Evolutionary conservation across 345 rosid genomes (phyloP).

Genomic region (Lepidium sativum): DNA sequence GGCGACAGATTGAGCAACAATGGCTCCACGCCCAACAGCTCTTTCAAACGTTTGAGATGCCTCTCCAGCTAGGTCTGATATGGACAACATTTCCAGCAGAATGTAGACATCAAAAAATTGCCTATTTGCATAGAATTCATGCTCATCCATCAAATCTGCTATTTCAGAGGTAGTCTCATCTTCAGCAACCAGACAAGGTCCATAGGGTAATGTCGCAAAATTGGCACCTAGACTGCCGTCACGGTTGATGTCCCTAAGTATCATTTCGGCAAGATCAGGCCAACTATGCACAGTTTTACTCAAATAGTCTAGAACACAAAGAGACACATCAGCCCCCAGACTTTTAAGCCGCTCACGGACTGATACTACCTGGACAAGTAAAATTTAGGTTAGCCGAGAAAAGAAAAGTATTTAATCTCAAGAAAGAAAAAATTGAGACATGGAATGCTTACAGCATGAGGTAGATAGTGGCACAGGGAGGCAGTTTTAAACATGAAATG

Average conservation of each 20-base stretch:
- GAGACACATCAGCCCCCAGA: constrained; percentile 76
- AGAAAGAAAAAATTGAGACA: background rate
- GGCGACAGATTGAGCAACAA: constrained; percentile 66
- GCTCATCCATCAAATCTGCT: constrained; percentile 46
- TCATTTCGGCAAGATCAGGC: constrained; percentile 76
- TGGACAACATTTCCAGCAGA: constrained; percentile 85
- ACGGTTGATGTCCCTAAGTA: constrained; percentile 73
- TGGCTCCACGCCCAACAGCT: constrained; percentile 81
- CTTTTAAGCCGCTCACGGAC: constrained; percentile 74
- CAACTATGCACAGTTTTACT: constrained; percentile 85
- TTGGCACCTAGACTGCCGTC: constrained; percentile 57
- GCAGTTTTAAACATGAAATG: constrained; percentile 88
- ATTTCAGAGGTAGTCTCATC: constrained; percentile 48
- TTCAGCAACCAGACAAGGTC: constrained; percentile 58
- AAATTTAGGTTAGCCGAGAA: constrained; percentile 4
- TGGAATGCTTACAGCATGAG: constrained; percentile 65
- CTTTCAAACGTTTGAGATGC: constrained; percentile 90
- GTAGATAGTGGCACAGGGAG: constrained; percentile 79
- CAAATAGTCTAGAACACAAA: constrained; percentile 71
- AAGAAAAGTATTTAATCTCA: background rate
- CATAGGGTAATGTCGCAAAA: constrained; percentile 38
- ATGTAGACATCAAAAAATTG: constrained; percentile 83
- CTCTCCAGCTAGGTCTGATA: constrained; percentile 78
- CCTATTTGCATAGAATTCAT: constrained; percentile 33
- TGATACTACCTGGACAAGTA: constrained; percentile 58